Conservation (phyloP, 345 rosid species). For the Gossypium australe region DNA sequence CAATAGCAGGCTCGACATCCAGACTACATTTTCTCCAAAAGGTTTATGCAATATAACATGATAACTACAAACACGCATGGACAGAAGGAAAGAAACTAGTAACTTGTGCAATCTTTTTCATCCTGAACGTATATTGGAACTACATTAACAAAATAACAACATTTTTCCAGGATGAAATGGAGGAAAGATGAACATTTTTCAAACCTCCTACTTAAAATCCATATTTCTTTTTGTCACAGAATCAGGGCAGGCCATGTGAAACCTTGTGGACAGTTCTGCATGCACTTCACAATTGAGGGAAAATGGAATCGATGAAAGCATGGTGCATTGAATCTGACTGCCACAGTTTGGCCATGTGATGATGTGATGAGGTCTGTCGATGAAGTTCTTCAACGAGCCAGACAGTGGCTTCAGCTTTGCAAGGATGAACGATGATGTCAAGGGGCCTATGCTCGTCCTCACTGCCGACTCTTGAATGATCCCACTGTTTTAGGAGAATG, state of each 20-base stretch:
- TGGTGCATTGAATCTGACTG: slow-evolving; percentile 50
- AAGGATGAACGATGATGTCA: slow-evolving; percentile 66
- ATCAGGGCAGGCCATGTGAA: not conserved
- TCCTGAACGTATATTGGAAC: not conserved
- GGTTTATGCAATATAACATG: not conserved
- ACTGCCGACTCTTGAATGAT: slow-evolving; percentile 46
- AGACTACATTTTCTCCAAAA: not conserved
- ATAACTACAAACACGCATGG: not conserved
- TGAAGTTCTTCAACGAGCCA: slow-evolving; percentile 87
- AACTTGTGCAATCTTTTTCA: not conserved
- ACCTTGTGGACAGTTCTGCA: not conserved
- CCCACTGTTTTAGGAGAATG: slow-evolving; percentile 62
- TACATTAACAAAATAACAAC: not conserved
- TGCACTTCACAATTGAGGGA: slow-evolving; percentile 29
- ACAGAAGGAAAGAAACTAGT: not conserved
- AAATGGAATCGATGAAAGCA: slow-evolving; percentile 50
- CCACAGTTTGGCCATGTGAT: slow-evolving; percentile 66
- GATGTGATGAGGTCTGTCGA: slow-evolving; percentile 56
- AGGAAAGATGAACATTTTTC: not conserved
- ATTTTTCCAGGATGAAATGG: not conserved
- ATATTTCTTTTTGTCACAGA: not conserved
- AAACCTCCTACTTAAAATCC: not conserved
- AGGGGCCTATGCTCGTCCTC: slow-evolving; percentile 46
- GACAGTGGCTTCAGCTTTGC: slow-evolving; percentile 76
- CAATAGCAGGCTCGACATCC: not conserved